phyloP scores from a whole-genome alignment of 2,329 filamentous ascomycete species.

The Clarireedia homoeocarpa region DNA sequence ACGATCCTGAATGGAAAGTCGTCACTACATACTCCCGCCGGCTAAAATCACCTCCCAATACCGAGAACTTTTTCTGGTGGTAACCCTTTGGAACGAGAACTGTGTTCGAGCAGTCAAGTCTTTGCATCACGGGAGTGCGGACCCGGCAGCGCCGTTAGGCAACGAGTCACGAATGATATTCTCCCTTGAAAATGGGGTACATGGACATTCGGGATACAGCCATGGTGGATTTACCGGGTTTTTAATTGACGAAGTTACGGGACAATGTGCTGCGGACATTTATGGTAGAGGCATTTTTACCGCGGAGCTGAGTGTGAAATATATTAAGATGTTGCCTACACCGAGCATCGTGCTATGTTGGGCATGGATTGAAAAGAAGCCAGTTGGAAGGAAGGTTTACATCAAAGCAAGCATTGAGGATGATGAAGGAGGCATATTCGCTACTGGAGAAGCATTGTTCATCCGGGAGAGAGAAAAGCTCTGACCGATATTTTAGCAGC shows the following conservation, averaged over 20 bases:
- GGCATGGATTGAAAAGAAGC: not conserved
- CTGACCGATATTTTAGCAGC: not conserved
- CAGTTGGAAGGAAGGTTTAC: not conserved
- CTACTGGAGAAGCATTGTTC: constrained; percentile 45
- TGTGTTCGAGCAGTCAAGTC: not conserved
- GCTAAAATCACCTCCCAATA: not conserved
- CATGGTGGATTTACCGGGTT: not conserved
- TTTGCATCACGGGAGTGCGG: not conserved
- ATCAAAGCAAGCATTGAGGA: not conserved
- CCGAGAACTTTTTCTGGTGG: not conserved
- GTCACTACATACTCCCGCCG: not conserved
- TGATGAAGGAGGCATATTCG: constrained; percentile 36
- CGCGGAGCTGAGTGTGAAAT: not conserved
- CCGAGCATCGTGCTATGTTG: not conserved
- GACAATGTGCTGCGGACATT: not conserved
- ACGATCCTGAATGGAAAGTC: not conserved
- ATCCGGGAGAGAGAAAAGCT: not conserved
- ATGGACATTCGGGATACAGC: not conserved
- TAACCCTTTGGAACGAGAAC: not conserved
- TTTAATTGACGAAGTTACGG: constrained; percentile 1
- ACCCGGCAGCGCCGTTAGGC: not conserved
- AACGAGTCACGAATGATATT: not conserved
- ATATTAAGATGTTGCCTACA: not conserved
- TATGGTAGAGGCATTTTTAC: not conserved
- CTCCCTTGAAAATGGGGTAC: not conserved